These are phyloP conservation scores for Septoria petroselini DNA, from an alignment of 2,329 filamentous ascomycete genomes.

Conservation along the genomic window DNA sequence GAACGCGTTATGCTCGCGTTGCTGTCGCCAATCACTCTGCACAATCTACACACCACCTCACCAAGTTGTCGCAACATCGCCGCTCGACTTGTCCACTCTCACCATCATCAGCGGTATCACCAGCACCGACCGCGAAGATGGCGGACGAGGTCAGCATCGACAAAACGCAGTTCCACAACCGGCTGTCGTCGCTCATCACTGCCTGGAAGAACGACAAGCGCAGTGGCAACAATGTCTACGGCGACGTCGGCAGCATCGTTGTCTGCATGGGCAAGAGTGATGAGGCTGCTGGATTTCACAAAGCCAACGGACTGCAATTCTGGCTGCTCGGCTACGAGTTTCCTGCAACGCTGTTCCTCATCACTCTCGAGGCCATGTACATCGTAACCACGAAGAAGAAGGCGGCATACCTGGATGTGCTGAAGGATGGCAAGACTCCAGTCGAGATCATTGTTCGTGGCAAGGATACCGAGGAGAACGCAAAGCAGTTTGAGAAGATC, in stretches of 20 bases:
- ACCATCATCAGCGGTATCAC: slow-evolving; percentile 24
- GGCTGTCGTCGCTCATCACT: slow-evolving; percentile 78
- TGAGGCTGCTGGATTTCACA: slow-evolving; percentile 81
- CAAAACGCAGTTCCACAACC: slow-evolving; percentile 88
- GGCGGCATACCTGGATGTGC: slow-evolving; percentile 87
- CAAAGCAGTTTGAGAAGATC: slow-evolving; percentile 82
- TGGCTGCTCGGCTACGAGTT: slow-evolving; percentile 99
- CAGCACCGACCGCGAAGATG: slow-evolving; percentile 46
- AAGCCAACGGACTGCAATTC: slow-evolving; percentile 96
- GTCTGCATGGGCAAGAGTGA: slow-evolving; percentile 94
- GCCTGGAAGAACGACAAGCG: slow-evolving; percentile 97
- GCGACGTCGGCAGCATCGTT: slow-evolving; percentile 79
- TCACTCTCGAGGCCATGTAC: slow-evolving; percentile 83
- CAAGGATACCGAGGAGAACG: slow-evolving; percentile 88
- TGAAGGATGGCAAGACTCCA: slow-evolving; percentile 84
- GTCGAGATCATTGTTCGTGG: slow-evolving; percentile 88
- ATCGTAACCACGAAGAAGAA: slow-evolving; percentile 97
- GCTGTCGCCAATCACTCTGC: too few relatives aligned
- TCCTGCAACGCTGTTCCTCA: slow-evolving; percentile 87
- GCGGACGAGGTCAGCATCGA: slow-evolving; percentile 90
- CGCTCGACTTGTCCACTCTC: neutral
- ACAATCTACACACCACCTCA: too few relatives aligned
- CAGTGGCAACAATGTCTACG: slow-evolving; percentile 78
- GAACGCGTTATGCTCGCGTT: too few relatives aligned
- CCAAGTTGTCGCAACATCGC: too few relatives aligned